Percentiles rank a stretch among this genome's conserved stretches.
These are phyloP conservation scores for Monosporascus cannonballus DNA, from an alignment of 2,329 filamentous ascomycete species.

Conservation along the genomic window DNA sequence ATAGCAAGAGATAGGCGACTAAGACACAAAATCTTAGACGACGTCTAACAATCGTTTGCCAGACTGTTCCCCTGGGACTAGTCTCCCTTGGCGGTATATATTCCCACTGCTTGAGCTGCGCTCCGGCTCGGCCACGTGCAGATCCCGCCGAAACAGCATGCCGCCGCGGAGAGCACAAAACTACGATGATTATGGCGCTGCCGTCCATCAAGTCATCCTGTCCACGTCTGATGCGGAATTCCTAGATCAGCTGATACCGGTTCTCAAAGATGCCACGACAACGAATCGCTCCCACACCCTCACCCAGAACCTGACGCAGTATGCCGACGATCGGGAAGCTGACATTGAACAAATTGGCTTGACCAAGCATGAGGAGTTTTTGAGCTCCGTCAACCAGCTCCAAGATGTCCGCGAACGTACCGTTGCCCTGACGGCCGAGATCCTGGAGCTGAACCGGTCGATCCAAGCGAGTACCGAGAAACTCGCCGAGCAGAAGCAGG, in stretches of 20 bases:
- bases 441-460: slow-evolving; percentile 85
- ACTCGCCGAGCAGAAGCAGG: slow-evolving; percentile 89
- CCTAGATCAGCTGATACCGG: slow-evolving; percentile 89
- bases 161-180: slow-evolving; percentile 24
- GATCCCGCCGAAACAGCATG: slow-evolving; percentile 2
- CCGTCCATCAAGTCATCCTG: slow-evolving; percentile 70
- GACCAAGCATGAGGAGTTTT: slow-evolving; percentile 94
- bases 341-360: slow-evolving; percentile 95
- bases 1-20: too few species aligned
- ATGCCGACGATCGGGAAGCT: slow-evolving; percentile 77
- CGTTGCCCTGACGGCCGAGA: slow-evolving; percentile 81
- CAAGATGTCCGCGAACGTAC: slow-evolving; percentile 88
- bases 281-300: slow-evolving; percentile 68
- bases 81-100: background rate
- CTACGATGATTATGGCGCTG: slow-evolving; percentile 29
- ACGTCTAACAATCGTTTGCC: too few species aligned
- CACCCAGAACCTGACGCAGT: slow-evolving; percentile 70
- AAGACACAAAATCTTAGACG: too few species aligned
- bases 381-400: slow-evolving; percentile 89
- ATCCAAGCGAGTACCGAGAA: slow-evolving; percentile 95
- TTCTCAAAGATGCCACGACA: slow-evolving; percentile 81
- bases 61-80: background rate
- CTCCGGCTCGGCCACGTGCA: background rate
- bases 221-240: slow-evolving; percentile 90
- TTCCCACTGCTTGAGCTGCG: background rate